Evolutionary conservation across 768 basidiomycete genomes (phyloP), one percentile per base, ranked within the genome.

Genomic region (Mrakia frigida): DNA sequence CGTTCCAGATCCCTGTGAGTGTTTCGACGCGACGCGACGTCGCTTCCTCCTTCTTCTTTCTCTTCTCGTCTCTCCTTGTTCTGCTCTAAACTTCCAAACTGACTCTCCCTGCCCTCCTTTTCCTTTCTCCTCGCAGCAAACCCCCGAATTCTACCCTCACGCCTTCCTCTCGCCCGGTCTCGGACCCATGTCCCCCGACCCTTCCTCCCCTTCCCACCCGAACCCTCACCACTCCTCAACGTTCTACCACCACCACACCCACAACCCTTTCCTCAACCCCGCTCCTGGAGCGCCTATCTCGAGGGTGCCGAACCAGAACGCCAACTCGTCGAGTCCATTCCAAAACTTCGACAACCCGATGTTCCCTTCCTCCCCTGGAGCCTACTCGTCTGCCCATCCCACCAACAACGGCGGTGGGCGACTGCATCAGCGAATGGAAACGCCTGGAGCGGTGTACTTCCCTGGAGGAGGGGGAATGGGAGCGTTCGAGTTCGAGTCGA

Each of bases 201-300:
- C 65, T 14, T 39, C 33, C 65, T 68, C 65, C 28, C 37, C 63
- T 18, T 21, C 65, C 35, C 65, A 39, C 3, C 65, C 35, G 7
- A 75, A 76, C 75, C 71, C 56, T 46, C 77, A 37, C 46, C 67
- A 53, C 33, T 71, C 68, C 70, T 71, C 74, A 52, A 74, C 68
- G 25, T 46, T 69, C 23, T 77, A 52, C 52, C 56, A 35, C 65
- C 39, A 18, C 53, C 80, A 76, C 56, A 77, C 77, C 73, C 80
- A 80, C 78, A 80, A 90, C 87, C 69, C 88, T 84, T 79, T 81
- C 79, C 73, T 88, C 74, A 89, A 89, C 78, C 84, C 88, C n/a
- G 86, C 88, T 14, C 88, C 88, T 1, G 90, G 89, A 59, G 89
- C 88, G 37, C 90, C 89, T 0, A 70, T 84, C 60, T 43, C 52